Evolutionary conservation across 345 rosid species (phyloP), one percentile per base, ranked within the genome.

Genomic region (Syzygium aromaticum): DNA sequence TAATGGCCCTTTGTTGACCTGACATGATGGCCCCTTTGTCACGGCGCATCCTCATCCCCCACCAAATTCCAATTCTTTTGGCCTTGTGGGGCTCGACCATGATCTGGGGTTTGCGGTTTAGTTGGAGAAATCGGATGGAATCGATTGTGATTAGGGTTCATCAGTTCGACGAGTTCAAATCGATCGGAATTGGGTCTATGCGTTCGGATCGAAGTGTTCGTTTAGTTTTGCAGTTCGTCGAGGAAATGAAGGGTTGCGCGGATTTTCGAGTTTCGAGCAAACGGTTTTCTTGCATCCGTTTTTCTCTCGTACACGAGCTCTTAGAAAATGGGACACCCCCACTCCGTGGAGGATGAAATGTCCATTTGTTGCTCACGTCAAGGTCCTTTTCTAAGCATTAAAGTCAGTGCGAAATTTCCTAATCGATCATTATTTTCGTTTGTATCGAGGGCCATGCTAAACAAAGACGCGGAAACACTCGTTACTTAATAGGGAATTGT

Each of bases 161-260:
- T 56, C 9, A 56, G 61, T 8, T 22, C 11, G 27, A 11, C 27
- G 3, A 23, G 61, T 22, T 56, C 25, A 11, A 56, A 8, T 9
- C 25, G 11, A 4, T 67, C 7, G 13, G 25, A 64, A 17, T 8
- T 5, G 5, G 1, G 33, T 33, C 12, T 4, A 33, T 33, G 22
- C 9, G 19, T 67, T 17, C 17, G 46, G 78, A 33, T 67, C 19
- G 0, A 4, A 67, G 46, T 30, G 7, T 15, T 16, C 0, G 21
- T 8, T 30, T 33, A 33, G 78, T 30, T 67, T 30, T 33, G 23
- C 1, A 30, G 22, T 33, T 30, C 6, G 1, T 30, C 2, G 22
- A 30, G 22, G 78, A 3, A 30, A 21, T 7, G 19, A 52, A 6
- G 22, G 19, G 56, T 7, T 22, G 8, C 9, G 10, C 23, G 23